phyloP scores from a whole-genome alignment of 768 basidiomycete genomes.

The Cystofilobasidium bisporidii region DNA sequence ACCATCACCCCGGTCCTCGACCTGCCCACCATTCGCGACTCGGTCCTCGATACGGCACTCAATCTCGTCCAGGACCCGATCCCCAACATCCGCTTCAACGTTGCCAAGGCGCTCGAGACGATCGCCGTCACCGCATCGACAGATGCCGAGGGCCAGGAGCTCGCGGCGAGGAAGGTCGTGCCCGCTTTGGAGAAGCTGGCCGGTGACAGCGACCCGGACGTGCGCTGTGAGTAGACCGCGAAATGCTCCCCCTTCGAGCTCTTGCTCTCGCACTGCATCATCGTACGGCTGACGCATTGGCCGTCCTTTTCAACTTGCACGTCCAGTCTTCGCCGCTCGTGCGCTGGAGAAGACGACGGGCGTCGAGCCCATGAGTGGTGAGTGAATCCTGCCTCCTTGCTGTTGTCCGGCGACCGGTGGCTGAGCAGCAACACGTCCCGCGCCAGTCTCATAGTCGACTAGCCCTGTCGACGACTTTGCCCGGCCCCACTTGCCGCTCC shows the following conservation, averaged over 20 bases:
- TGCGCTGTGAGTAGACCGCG: conserved; percentile 48
- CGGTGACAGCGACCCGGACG: conserved; percentile 86
- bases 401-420: not conserved
- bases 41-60: conserved; percentile 73
- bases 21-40: conserved; percentile 68
- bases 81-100: conserved; percentile 98
- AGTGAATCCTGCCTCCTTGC: not conserved
- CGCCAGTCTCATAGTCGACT: conserved; percentile 17
- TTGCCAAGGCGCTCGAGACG: conserved; percentile 87
- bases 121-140: conserved; percentile 60
- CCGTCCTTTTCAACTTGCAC: too few species aligned
- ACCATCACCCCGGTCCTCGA: conserved; percentile 88
- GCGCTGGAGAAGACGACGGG: conserved; percentile 53
- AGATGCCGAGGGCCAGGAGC: conserved; percentile 57
- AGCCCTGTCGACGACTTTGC: not conserved
- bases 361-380: conserved; percentile 20
- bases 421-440: not conserved
- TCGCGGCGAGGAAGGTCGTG: conserved; percentile 62
- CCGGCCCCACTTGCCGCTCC: not conserved
- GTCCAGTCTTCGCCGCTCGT: conserved; percentile 60
- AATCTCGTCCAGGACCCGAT: conserved; percentile 80
- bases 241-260: too few species aligned
- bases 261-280: not conserved
- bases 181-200: conserved; percentile 80
- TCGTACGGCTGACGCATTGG: too few species aligned